These are phyloP conservation scores for Aspergillus sclerotiicarbonarius DNA, from an alignment of 495 filamentous ascomycete species.

Conservation along the genomic window DNA sequence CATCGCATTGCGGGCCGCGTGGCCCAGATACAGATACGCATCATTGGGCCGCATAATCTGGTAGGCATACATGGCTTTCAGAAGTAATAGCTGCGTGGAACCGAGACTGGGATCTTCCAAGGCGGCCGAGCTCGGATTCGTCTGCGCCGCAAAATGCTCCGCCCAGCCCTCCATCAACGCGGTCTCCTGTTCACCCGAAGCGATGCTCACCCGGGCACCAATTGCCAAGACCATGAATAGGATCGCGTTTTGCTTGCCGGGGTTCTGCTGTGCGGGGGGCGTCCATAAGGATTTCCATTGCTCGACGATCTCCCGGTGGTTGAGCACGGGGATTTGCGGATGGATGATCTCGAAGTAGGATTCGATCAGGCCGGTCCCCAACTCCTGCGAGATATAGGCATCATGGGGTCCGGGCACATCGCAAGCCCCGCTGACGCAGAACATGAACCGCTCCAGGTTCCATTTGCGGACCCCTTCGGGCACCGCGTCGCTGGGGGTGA, in stretches of 20 bases:
- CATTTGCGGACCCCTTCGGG: neutral
- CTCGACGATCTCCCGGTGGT: neutral
- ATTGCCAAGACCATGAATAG: conserved; percentile 2
- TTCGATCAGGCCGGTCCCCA: neutral
- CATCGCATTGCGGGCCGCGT: too few relatives aligned
- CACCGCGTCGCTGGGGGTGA: neutral
- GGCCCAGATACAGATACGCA: too few relatives aligned
- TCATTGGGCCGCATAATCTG: too few relatives aligned
- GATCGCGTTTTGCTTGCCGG: neutral
- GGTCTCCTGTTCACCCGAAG: neutral
- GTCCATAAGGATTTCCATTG: neutral
- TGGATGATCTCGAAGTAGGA: neutral
- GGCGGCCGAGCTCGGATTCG: neutral
- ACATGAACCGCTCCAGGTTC: conserved; percentile 4
- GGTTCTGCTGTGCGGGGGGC: neutral
- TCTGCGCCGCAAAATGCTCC: neutral
- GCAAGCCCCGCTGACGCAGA: neutral
- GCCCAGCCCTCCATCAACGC: neutral
- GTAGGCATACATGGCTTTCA: neutral
- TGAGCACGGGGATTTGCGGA: neutral
- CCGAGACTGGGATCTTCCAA: neutral
- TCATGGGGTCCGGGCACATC: neutral
- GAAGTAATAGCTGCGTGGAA: neutral
- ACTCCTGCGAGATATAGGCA: neutral
- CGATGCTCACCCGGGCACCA: neutral